phyloP scores from a whole-genome alignment of 2,329 filamentous ascomycete genomes.

The Ceratocystis harringtonii region DNA sequence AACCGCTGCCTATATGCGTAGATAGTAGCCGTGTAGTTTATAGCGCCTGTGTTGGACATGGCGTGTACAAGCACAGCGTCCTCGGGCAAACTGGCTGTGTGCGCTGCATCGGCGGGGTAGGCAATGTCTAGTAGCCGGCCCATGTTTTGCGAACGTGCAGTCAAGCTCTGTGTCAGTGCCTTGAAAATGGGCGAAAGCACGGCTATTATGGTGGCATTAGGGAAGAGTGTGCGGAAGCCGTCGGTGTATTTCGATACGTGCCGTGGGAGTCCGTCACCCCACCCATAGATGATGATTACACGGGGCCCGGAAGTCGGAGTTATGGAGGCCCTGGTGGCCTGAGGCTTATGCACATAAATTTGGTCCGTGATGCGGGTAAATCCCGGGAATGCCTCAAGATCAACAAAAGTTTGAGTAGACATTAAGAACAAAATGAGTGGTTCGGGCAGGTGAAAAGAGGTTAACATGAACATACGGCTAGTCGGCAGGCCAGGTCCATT shows the following conservation, averaged over 20 bases:
- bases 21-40: constrained; percentile 36
- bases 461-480: too few species aligned
- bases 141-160: constrained; percentile 32
- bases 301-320: constrained; percentile 24
- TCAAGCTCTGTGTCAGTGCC: constrained; percentile 31
- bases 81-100: constrained; percentile 19
- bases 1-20: constrained; percentile 31
- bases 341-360: constrained; percentile 29
- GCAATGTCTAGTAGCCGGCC: constrained; percentile 30
- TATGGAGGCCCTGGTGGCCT: constrained; percentile 20
- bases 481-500: not conserved
- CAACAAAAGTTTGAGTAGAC: not conserved
- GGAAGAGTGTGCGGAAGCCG: constrained; percentile 37
- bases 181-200: constrained; percentile 33
- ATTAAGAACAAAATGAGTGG: not conserved
- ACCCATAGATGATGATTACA: constrained; percentile 39
- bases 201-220: constrained; percentile 35
- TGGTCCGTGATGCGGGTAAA: constrained; percentile 34
- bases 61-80: constrained; percentile 34
- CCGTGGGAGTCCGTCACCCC: constrained; percentile 41
- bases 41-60: constrained; percentile 45
- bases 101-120: constrained; percentile 20
- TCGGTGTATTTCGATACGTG: constrained; percentile 41
- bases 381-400: constrained; percentile 25
- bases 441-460: too few species aligned